phyloP scores from a whole-genome alignment of 768 basidiomycete species.

The Leccinum ochraceum region DNA sequence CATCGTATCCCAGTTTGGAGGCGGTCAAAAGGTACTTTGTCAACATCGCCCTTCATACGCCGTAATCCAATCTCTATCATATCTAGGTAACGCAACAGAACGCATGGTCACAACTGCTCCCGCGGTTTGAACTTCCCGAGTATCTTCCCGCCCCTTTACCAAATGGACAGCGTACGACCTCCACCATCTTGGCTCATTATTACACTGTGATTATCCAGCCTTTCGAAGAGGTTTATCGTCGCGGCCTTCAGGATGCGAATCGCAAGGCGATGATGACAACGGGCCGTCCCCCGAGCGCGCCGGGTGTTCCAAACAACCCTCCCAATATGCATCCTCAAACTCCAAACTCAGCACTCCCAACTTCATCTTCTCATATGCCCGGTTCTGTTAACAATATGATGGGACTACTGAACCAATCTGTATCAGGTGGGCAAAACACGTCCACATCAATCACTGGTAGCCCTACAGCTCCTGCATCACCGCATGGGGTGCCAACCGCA shows the following conservation, averaged over 20 bases:
- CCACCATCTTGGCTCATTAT: constrained; percentile 53
- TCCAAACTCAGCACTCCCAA: constrained; percentile 12
- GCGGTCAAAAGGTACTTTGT: constrained; percentile 54
- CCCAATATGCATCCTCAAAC: constrained; percentile 21
- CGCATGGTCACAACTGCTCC: constrained; percentile 55
- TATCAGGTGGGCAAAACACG: constrained; percentile 20
- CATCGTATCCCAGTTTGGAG: constrained; percentile 60
- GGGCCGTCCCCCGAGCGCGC: constrained; percentile 33
- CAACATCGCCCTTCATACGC: constrained; percentile 14
- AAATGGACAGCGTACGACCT: constrained; percentile 49
- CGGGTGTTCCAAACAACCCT: constrained; percentile 15
- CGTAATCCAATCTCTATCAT: constrained; percentile 14
- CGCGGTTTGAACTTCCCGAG: constrained; percentile 63
- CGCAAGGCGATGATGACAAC: constrained; percentile 51
- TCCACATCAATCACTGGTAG: constrained; percentile 25
- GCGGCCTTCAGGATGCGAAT: constrained; percentile 60
- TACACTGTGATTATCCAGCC: constrained; percentile 65
- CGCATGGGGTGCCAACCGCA: constrained; percentile 23
- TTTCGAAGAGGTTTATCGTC: constrained; percentile 72
- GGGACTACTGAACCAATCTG: constrained; percentile 28
- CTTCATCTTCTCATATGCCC: constrained; percentile 22
- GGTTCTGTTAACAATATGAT: constrained; percentile 25
- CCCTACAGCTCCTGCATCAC: constrained; percentile 25
- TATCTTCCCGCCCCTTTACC: constrained; percentile 47
- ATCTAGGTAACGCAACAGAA: constrained; percentile 51